Base-by-base conservation (phyloP, 495 filamentous ascomycete species). In the Hypoxylon rickii region DNA sequence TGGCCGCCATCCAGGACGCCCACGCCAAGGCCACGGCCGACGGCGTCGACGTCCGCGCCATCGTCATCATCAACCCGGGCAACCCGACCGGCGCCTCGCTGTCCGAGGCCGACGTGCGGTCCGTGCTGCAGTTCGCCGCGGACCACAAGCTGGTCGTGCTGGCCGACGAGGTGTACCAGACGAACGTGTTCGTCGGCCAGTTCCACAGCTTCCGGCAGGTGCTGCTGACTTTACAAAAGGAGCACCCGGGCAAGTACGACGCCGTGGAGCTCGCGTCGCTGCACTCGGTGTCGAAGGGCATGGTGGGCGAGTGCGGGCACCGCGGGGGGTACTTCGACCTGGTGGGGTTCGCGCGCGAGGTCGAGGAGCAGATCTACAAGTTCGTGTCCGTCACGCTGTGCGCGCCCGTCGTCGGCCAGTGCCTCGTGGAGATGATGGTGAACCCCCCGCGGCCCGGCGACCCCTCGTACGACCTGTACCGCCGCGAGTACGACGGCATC, bases 131-230 rank as follows among this genome's bases (percentile, higher is more conserved):
- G 17, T 84, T 97, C 42, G 94, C 95, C 20, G 86, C 88, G 7
- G 79, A 92, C 70, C 83, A 97, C 76, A 85, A 86, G 47, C 81
- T 98, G 12, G 92, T 97, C 11, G 76, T 97, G 33, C 77, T 98
- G 33, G 94, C 95, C 49, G 94, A 98, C 64, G 94, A 98, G 73
- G 94, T 98, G 6, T 98, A 98, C 82, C 94, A 98, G 75, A 97
- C 95, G 67, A 98, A 98, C 71, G 87, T 98, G 61, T 98, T 97
- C 75, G 68, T 86, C 38, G 95, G 95, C 67, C 79, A 92, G 63
- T 97, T 97, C 77, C 84, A 89, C 70, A 92, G 87, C 47, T 97
- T 98, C 85, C 96, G 97, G 78, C 86, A 89, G 65, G 83, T 86
- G 29, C 84, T 98, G 10, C 84, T 92, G 16, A 86, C 88, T 63